These are phyloP conservation scores for Aspergillus panamensis DNA, from an alignment of 495 filamentous ascomycete genomes.

Conservation along the genomic window DNA sequence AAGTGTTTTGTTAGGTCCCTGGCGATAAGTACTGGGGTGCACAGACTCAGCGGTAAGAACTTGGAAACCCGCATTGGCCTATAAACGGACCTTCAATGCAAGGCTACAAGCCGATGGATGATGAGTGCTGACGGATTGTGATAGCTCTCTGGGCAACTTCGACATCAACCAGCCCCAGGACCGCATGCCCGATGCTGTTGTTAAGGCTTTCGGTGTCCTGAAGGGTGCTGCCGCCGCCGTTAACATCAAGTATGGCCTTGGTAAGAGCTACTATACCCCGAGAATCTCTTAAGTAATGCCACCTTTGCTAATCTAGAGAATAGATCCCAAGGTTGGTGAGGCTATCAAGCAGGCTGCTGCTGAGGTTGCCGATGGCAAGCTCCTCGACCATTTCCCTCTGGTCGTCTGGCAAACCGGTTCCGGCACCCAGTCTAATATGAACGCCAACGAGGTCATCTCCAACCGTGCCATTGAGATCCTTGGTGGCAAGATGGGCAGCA, in stretches of 20 bases:
- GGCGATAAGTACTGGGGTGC: conserved; percentile 98
- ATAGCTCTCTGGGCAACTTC: conserved; percentile 88
- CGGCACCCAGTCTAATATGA: conserved; percentile 99
- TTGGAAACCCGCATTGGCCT: background rate
- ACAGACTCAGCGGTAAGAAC: conserved; percentile 80
- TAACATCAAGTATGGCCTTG: conserved; percentile 92
- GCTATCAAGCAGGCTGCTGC: conserved; percentile 92
- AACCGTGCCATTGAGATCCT: conserved; percentile 99
- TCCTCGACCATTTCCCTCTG: conserved; percentile 96
- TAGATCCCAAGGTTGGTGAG: conserved; percentile 84
- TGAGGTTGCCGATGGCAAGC: conserved; percentile 91
- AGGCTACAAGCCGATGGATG: background rate
- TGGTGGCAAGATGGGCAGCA: conserved; percentile 86
- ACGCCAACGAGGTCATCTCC: conserved; percentile 99
- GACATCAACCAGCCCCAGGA: conserved; percentile 98
- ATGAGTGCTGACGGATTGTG: conserved; percentile 16
- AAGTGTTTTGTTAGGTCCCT: conserved; percentile 56
- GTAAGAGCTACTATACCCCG: conserved; percentile 49
- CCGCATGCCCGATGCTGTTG: conserved; percentile 90
- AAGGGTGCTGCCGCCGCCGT: conserved; percentile 96
- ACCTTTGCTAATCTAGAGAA: conserved; percentile 11
- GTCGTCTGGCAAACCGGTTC: conserved; percentile 99
- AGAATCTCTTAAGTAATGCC: background rate
- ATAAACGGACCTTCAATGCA: background rate
- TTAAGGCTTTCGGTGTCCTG: conserved; percentile 92